phyloP scores from a whole-genome alignment of 371 early-diverging fungal species.

The Mortierella sp. region DNA sequence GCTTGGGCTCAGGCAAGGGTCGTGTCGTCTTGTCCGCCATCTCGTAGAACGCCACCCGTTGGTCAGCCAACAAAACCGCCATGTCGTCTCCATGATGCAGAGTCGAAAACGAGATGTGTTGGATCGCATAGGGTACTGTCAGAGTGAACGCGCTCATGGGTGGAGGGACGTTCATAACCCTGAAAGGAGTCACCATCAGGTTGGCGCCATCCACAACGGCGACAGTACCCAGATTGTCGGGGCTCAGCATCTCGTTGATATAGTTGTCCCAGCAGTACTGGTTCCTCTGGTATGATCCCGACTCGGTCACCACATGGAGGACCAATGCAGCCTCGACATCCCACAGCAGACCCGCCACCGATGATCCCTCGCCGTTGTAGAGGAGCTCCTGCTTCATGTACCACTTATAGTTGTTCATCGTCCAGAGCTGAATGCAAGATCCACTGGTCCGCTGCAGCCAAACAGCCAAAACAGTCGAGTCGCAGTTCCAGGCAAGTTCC shows the following conservation, averaged over 20 bases:
- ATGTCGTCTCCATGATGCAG: conserved; percentile 74
- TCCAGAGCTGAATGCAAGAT: conserved; percentile 88
- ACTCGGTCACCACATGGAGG: conserved; percentile 68
- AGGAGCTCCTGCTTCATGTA: conserved; percentile 90
- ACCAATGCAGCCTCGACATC: conserved; percentile 77
- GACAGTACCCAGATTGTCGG: conserved; percentile 73
- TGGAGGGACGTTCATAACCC: conserved; percentile 91
- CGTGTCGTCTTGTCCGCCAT: conserved; percentile 38
- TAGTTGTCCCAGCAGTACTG: conserved; percentile 71
- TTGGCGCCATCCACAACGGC: conserved; percentile 85
- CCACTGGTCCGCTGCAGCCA: conserved; percentile 63
- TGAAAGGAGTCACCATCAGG: conserved; percentile 89
- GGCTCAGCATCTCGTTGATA: conserved; percentile 64
- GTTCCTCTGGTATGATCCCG: conserved; percentile 68
- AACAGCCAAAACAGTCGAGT: conserved; percentile 89
- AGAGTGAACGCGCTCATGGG: conserved; percentile 84
- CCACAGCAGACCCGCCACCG: conserved; percentile 72
- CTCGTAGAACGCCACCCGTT: conserved; percentile 63
- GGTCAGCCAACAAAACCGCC: conserved; percentile 72
- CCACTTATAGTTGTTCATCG: conserved; percentile 95
- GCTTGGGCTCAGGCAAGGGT: conserved; percentile 52
- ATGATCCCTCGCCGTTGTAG: conserved; percentile 46
- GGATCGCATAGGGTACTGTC: conserved; percentile 60
- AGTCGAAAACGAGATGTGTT: conserved; percentile 76
- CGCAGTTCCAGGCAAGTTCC: conserved; percentile 86